Base-by-base conservation (phyloP, 1,284 basidiomycete species). In the Apiotrichum akiyoshidainum region DNA sequence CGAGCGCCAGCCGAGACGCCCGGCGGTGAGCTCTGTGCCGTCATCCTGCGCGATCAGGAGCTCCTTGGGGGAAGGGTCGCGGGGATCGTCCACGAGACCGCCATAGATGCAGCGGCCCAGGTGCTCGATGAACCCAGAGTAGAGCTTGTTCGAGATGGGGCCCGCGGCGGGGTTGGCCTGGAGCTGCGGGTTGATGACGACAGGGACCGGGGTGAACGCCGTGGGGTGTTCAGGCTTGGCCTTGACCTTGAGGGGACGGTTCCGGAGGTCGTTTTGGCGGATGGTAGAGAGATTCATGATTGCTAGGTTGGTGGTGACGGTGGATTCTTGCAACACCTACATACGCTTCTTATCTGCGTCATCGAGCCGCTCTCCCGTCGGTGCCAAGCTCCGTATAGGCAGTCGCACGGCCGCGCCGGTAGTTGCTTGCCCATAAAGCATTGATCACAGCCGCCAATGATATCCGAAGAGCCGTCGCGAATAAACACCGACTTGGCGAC, bases 101-200 rank as follows among this genome's bases (percentile, higher is more conserved):
- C 84, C 84, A 63, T 86, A 86, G 65, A 86, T 86, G 67, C 85
- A 85, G 52, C 85, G 73, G 0, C 78, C 78, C 68, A 86, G 81
- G 63, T 86, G 84, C 68, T 86, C 84, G 26, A 84, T 81, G 71
- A 85, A 86, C 2, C 84, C 84, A 26, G 83, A 83, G 71, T 84
- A 85, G 65, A 86, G 65, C 57, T 65, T 66, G 51, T 66, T 64
- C 11, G 63, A 64, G 34, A 72, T 60, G 14, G 65, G 65, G 2
- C 57, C 61, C 14, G 63, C 65, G 17, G 57, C 55, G 5, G 67
- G 65, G 51, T 71, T 62, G 13, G 65, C 64, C 41, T 69, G 50
- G 19, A 57, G 13, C 0, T 52, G 19, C 2, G 67, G 57, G 59
- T 67, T 58, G 52, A 74, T 60, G 2, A 52, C 39, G 48, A 74